A percentile compares a stretch with the other conserved stretches of the same genome.
Conservation (phyloP, 23 red algal species). For the Gracilaria gracilis region DNA sequence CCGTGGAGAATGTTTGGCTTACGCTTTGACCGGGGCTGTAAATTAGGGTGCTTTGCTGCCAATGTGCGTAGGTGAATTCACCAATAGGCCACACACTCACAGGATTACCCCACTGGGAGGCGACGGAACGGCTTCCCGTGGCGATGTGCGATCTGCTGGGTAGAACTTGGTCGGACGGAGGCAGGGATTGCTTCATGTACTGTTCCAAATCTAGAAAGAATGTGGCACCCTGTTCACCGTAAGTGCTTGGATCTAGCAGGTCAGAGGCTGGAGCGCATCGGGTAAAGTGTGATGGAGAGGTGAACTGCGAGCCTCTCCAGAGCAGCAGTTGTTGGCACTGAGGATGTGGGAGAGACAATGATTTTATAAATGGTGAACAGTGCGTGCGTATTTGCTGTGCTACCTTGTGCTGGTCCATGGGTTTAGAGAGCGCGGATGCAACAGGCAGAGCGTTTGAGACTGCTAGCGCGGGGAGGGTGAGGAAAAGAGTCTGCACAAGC, state of each 20-base stretch:
- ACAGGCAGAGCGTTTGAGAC: not conserved
- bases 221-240: constrained; percentile 19
- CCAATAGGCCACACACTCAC: constrained; percentile 35
- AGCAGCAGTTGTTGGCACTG: not conserved
- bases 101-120: constrained; percentile 38
- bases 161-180: constrained; percentile 2
- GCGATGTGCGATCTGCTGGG: constrained; percentile 30
- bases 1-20: not conserved
- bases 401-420: not conserved
- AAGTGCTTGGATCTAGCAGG: constrained; percentile 10
- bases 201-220: constrained; percentile 34
- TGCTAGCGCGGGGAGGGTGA: not conserved
- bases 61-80: constrained; percentile 12
- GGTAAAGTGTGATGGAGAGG: not conserved
- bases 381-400: not conserved
- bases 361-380: constrained; percentile 14
- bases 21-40: constrained; percentile 15
- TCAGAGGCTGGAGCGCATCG: constrained; percentile 15
- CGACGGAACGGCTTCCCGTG: constrained; percentile 26
- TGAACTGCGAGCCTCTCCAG: not conserved
- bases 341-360: not conserved
- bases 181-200: not conserved
- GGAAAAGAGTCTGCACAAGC: not conserved
- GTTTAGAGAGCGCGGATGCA: not conserved
- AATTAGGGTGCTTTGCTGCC: constrained; percentile 1